Evolutionary conservation across 2,329 filamentous ascomycete genomes (phyloP).

Genomic region (Blastomyces emzantsi): DNA sequence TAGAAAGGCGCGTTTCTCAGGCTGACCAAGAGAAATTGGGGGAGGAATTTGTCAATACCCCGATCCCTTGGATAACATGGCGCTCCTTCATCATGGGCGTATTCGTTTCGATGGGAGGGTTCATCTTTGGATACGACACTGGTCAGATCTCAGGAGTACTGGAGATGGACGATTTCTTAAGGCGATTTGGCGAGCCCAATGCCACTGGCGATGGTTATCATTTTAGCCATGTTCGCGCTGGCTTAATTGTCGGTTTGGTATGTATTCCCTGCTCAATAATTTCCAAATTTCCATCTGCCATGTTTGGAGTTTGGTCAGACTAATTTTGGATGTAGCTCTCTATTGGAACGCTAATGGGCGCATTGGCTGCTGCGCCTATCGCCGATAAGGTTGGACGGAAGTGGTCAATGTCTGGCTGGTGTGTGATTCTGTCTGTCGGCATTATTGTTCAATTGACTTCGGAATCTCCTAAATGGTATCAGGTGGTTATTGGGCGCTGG

Average conservation of each 20-base stretch:
- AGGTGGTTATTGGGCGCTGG: conserved; percentile 39
- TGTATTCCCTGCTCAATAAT: conserved; percentile 9
- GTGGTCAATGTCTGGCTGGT: conserved; percentile 39
- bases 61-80: conserved; percentile 36
- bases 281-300: conserved; percentile 12
- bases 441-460: conserved; percentile 41
- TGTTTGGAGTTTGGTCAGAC: not conserved
- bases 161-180: conserved; percentile 39
- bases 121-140: conserved; percentile 38
- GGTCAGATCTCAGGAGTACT: conserved; percentile 40
- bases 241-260: conserved; percentile 39
- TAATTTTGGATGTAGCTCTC: conserved; percentile 26
- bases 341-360: conserved; percentile 38
- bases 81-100: conserved; percentile 37
- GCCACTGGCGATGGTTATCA: conserved; percentile 26
- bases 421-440: conserved; percentile 37
- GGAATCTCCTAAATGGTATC: conserved; percentile 32
- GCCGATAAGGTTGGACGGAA: conserved; percentile 40
- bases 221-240: conserved; percentile 39
- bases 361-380: conserved; percentile 34
- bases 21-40: not conserved
- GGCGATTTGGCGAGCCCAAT: conserved; percentile 32
- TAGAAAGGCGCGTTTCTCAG: conserved; percentile 3
- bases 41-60: conserved; percentile 32
- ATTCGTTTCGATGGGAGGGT: conserved; percentile 41